These are phyloP conservation scores for Dactylellina haptotyla DNA, from an alignment of 2,329 filamentous ascomycete species.

Conservation along the genomic window DNA sequence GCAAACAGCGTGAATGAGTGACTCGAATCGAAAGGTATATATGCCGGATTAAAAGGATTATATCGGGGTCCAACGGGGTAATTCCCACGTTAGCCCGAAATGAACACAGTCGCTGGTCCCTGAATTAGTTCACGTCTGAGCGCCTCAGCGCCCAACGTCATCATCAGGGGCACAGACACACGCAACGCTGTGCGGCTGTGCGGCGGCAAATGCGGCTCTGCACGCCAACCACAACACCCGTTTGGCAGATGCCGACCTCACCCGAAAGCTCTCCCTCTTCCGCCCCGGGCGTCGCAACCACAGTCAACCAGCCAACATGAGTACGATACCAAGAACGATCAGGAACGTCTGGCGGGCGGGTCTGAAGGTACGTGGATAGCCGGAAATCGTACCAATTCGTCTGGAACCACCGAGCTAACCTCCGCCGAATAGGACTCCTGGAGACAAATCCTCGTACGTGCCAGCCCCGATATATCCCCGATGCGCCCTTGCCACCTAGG, in stretches of 20 bases:
- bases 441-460: slow-evolving; percentile 41
- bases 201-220: slow-evolving; percentile 18
- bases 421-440: slow-evolving; percentile 43
- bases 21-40: slow-evolving; percentile 37
- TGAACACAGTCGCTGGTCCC: slow-evolving; percentile 38
- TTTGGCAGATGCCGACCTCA: slow-evolving; percentile 38
- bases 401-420: slow-evolving; percentile 16
- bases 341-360: slow-evolving; percentile 40
- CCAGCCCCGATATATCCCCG: slow-evolving; percentile 1
- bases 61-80: slow-evolving; percentile 7
- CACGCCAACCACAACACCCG: slow-evolving; percentile 7
- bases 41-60: slow-evolving; percentile 9
- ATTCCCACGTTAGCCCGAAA: slow-evolving; percentile 22
- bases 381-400: not conserved
- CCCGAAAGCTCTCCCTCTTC: not conserved
- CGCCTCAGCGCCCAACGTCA: slow-evolving; percentile 28
- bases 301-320: slow-evolving; percentile 34
- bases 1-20: slow-evolving; percentile 20
- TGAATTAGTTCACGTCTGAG: not conserved
- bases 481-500: not conserved
- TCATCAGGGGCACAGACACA: not conserved
- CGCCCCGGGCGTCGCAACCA: not conserved
- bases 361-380: slow-evolving; percentile 17
- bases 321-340: slow-evolving; percentile 44
- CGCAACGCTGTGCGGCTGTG: slow-evolving; percentile 27